phyloP scores from a whole-genome alignment of 352 stramenopile species.

The Phytophthora hibernalis region DNA sequence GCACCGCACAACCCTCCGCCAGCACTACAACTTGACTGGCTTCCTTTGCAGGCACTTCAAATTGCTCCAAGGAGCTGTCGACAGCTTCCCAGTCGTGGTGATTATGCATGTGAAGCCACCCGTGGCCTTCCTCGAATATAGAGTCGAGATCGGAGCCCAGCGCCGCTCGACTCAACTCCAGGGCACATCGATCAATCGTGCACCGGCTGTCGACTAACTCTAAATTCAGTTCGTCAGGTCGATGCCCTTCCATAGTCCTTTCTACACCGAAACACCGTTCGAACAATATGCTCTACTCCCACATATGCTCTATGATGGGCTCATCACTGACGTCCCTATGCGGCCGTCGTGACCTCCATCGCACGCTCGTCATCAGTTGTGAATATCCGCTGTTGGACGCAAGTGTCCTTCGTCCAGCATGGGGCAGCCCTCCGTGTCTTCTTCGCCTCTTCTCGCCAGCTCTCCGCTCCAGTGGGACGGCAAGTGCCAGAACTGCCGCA shows the following conservation, averaged over 20 bases:
- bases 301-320: conserved; percentile 2
- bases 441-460: conserved; percentile 8
- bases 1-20: conserved; percentile 4
- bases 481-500: conserved; percentile 48
- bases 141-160: conserved; percentile 6
- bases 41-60: not conserved
- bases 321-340: conserved; percentile 16
- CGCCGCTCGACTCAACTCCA: conserved; percentile 10
- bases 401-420: conserved; percentile 11
- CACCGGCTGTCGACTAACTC: not conserved
- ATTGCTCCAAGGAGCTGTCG: not conserved
- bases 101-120: conserved; percentile 9
- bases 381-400: conserved; percentile 14
- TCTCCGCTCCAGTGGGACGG: conserved; percentile 43
- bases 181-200: conserved; percentile 31
- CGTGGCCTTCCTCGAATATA: not conserved
- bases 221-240: not conserved
- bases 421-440: conserved; percentile 15
- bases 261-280: not conserved
- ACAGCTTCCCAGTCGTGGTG: not conserved
- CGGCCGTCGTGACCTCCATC: conserved; percentile 2
- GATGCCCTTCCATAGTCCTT: not conserved
- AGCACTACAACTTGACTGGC: not conserved
- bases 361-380: conserved; percentile 25
- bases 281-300: not conserved